Conservation (phyloP, 2,329 filamentous ascomycete genomes). For the Pseudogymnoascus sp. region DNA sequence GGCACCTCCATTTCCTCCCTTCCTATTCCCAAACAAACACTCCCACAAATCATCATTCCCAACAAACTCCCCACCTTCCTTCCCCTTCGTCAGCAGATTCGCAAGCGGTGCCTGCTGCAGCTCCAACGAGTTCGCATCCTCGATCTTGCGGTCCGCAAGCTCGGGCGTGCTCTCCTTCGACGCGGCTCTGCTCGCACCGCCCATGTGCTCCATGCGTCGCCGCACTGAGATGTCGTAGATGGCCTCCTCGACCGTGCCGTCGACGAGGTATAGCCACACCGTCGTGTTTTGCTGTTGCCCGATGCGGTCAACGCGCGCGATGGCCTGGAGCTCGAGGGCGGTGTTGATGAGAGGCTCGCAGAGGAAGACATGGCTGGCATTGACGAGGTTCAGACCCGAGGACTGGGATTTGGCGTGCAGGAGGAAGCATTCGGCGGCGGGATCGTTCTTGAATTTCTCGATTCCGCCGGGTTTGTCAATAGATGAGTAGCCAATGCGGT, state of each 20-base stretch:
- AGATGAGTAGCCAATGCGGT: conserved; percentile 64
- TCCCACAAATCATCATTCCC: conserved; percentile 74
- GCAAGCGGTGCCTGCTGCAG: conserved; percentile 64
- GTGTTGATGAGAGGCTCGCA: conserved; percentile 93
- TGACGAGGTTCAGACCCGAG: conserved; percentile 82
- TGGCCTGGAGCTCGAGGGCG: conserved; percentile 87
- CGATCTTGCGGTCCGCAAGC: conserved; percentile 53
- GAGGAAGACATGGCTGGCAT: conserved; percentile 88
- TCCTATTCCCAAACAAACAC: conserved; percentile 65
- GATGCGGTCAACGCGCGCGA: conserved; percentile 90
- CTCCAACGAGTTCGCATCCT: conserved; percentile 78
- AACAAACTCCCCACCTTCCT: conserved; percentile 71
- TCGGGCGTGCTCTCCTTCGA: conserved; percentile 34
- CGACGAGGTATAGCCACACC: conserved; percentile 92
- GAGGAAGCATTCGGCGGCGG: conserved; percentile 70
- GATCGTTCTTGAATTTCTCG: conserved; percentile 66
- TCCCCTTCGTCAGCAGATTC: conserved; percentile 62
- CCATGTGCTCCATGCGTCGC: conserved; percentile 71
- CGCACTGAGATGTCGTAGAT: conserved; percentile 82
- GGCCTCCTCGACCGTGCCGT: conserved; percentile 82
- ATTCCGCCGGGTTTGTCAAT: conserved; percentile 65
- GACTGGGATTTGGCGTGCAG: conserved; percentile 84
- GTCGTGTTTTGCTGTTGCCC: conserved; percentile 82
- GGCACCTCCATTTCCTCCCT: not conserved
- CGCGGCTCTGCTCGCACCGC: conserved; percentile 30